Evolutionary conservation across 1,284 basidiomycete species (phyloP).

Genomic region (Taiwanofungus camphoratus): DNA sequence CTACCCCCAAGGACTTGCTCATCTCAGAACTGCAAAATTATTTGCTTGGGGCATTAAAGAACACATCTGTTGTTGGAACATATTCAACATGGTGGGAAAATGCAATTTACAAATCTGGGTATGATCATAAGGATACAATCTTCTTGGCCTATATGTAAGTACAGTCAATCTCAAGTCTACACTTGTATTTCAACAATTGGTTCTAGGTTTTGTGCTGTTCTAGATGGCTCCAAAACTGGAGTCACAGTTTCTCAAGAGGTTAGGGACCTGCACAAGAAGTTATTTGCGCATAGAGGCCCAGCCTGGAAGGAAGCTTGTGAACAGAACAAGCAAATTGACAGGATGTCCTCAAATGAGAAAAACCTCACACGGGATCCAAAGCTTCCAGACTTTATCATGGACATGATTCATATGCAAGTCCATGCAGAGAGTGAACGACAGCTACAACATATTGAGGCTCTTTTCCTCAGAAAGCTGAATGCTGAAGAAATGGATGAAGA

Average conservation of each 20-base stretch:
- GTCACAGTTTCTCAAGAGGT: constrained; percentile 35
- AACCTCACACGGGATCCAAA: constrained; percentile 9
- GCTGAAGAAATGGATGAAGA: constrained; percentile 25
- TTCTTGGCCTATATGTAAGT: constrained; percentile 57
- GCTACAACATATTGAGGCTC: constrained; percentile 24
- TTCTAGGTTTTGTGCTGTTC: constrained; percentile 50
- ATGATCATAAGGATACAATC: constrained; percentile 40
- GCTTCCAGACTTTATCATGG: constrained; percentile 45
- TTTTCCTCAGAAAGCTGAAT: constrained; percentile 6
- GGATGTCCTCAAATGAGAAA: constrained; percentile 1
- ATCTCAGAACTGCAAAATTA: constrained; percentile 39
- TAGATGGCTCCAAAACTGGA: constrained; percentile 61
- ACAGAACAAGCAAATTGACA: constrained; percentile 6
- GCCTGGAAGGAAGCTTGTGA: constrained; percentile 33
- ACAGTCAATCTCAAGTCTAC: neutral
- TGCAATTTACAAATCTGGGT: constrained; percentile 46
- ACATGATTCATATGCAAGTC: constrained; percentile 31
- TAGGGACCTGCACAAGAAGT: constrained; percentile 15
- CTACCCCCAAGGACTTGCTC: constrained; percentile 17
- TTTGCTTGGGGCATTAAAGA: constrained; percentile 42
- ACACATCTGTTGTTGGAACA: constrained; percentile 42
- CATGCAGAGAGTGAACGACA: constrained; percentile 18
- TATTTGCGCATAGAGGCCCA: constrained; percentile 11
- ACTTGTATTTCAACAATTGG: neutral
- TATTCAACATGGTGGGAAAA: constrained; percentile 56